Conservation (phyloP, 768 basidiomycete genomes). For the Russula emetica region DNA sequence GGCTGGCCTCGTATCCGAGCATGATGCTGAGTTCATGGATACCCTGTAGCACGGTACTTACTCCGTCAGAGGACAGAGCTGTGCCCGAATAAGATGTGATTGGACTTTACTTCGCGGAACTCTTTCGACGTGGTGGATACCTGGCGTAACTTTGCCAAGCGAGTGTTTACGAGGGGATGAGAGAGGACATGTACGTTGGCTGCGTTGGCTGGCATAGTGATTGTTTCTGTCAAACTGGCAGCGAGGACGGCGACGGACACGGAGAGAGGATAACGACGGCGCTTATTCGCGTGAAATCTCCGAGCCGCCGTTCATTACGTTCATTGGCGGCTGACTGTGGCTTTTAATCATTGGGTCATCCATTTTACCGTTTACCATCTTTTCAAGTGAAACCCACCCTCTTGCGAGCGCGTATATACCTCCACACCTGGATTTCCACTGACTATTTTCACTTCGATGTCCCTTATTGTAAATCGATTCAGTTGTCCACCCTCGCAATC, state of each 20-base stretch:
- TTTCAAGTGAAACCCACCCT: too few species aligned
- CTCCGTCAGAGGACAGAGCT: constrained; percentile 5
- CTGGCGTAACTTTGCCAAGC: constrained; percentile 25
- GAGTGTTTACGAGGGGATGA: constrained; percentile 27
- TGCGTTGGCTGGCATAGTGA: constrained; percentile 17
- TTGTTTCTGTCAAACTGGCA: neutral
- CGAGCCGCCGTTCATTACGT: neutral
- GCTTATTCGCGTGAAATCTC: neutral
- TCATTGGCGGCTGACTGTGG: too few species aligned
- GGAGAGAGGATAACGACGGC: neutral
- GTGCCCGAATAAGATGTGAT: neutral
- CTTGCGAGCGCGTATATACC: too few species aligned
- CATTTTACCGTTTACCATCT: too few species aligned
- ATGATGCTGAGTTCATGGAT: constrained; percentile 71
- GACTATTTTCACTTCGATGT: too few species aligned
- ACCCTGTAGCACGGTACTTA: constrained; percentile 43
- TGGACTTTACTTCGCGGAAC: constrained; percentile 26
- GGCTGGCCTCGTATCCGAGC: constrained; percentile 79
- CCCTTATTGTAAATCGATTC: too few species aligned
- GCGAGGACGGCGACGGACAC: neutral
- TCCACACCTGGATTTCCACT: too few species aligned
- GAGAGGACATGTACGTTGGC: constrained; percentile 23
- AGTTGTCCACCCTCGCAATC: too few species aligned
- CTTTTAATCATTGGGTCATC: too few species aligned
- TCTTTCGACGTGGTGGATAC: constrained; percentile 26